phyloP scores from a whole-genome alignment of 805 yeast genomes.

The Kluyveromyces aestuarii region DNA sequence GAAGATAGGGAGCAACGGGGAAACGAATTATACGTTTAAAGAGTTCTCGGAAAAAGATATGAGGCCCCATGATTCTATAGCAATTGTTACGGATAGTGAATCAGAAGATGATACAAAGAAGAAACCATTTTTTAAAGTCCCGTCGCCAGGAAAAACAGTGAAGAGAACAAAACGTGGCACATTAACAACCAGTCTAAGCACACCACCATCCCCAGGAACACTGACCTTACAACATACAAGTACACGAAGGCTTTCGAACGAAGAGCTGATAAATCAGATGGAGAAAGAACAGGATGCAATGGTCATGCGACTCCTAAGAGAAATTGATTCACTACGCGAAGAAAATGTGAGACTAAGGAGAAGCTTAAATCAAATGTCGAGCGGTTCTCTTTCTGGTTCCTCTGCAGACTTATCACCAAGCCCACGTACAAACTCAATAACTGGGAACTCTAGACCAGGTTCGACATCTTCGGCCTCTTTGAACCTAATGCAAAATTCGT shows the following conservation, averaged over 20 bases:
- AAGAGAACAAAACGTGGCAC: conserved; percentile 5
- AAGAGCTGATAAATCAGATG: conserved; percentile 48
- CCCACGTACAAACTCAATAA: neutral
- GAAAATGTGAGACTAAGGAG: conserved; percentile 35
- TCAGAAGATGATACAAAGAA: conserved; percentile 3
- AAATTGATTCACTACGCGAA: conserved; percentile 38
- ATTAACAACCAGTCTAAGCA: conserved; percentile 1
- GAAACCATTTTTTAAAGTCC: conserved; percentile 4
- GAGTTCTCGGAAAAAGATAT: neutral
- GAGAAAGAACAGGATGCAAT: conserved; percentile 59
- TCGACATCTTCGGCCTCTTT: neutral
- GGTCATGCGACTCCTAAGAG: conserved; percentile 45
- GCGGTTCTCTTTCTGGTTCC: conserved; percentile 1
- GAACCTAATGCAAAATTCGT: neutral
- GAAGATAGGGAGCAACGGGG: neutral
- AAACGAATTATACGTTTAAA: neutral
- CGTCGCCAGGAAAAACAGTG: conserved; percentile 5
- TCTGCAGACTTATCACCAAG: neutral
- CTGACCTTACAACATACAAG: neutral
- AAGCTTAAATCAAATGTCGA: conserved; percentile 10
- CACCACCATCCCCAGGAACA: conserved; percentile 4
- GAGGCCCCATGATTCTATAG: neutral
- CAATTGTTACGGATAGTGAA: conserved; percentile 5
- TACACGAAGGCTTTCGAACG: conserved; percentile 22
- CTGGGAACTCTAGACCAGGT: neutral